Conservation (phyloP, 148 eudicot species). For the Heliosperma pusillum region DNA sequence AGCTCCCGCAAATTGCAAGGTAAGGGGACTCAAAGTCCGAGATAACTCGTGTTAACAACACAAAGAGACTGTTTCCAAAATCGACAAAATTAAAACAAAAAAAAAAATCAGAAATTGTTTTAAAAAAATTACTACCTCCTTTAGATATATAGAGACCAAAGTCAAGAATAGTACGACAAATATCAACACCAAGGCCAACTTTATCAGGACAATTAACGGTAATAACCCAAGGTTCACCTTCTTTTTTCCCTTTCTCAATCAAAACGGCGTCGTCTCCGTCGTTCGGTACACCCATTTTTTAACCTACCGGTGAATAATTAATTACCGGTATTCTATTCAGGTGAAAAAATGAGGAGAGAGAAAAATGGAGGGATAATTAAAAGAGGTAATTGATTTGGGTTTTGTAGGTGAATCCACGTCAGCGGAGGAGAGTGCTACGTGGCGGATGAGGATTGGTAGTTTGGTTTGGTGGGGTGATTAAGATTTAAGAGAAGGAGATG, state of each 20-base stretch:
- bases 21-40: too few relatives aligned
- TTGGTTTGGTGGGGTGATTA: background rate
- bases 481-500: background rate
- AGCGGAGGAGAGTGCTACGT: background rate
- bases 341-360: background rate
- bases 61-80: background rate
- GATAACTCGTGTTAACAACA: background rate
- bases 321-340: conserved; percentile 1
- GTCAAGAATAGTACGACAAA: conserved; percentile 67
- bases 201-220: conserved; percentile 83
- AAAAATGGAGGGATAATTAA: background rate
- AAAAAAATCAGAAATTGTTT: background rate
- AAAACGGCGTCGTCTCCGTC: conserved; percentile 64
- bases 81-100: background rate
- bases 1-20: background rate
- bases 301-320: background rate
- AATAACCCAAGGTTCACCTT: conserved; percentile 59
- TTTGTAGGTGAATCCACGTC: conserved; percentile 18
- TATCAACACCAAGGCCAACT: conserved; percentile 70
- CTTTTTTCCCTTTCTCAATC: conserved; percentile 54
- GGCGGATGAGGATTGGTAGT: background rate
- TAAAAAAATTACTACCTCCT: conserved; percentile 41
- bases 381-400: conserved; percentile 3
- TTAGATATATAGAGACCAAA: conserved; percentile 61
- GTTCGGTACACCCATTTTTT: conserved; percentile 35